Base-by-base conservation (phyloP, 2,329 filamentous ascomycete genomes). In the Aureobasidium sp. region DNA sequence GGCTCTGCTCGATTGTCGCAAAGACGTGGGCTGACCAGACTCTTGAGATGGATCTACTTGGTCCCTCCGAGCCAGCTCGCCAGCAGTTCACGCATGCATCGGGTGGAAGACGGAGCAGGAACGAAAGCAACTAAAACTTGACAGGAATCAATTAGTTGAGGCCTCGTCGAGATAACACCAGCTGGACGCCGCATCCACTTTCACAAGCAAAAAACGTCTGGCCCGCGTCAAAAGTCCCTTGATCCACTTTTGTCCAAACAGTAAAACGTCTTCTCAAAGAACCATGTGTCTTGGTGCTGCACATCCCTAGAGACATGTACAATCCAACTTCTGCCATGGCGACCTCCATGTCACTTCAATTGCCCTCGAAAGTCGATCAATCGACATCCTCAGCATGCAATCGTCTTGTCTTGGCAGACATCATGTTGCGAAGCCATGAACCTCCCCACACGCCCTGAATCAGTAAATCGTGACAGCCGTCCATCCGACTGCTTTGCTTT, bases 101-200 rank as follows among this genome's bases (percentile, higher is more conserved):
- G 21, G 34, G 34, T 17, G 14, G 32, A 37, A n/a, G 11, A n/a
- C 45, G 10, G 34, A 21, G 45, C 10, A 8, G 16, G 19, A 16
- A 34, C 45, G 16, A 49, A 49, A 45, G 22, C 16, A 35, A 47
- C 35, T 21, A 47, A 29, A 47, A 14, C 16, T 14, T 52, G 37
- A 52, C 48, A 52, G 38, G 29, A 35, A 25, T 42, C 48, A 42
- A 52, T 52, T 52, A 52, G 37, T 52, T 41, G 35, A 29, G 38
- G 30, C 22, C 21, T 25, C 17, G 24, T 44, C 24, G 48, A 32
- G 37, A 52, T 52, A 52, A 52, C 48, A 41, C 22, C 45, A 29
- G 25, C 24, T 49, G 34, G 16, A 32, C 6, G 47, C 45, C 45
- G 44, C 44, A 45, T 45, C 41, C 41, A 45, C 44, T 21, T 29